Evolutionary conservation across 2,329 filamentous ascomycete species (phyloP), one percentile per base, ranked within the genome.

Genomic region (Trichoderma sp.): DNA sequence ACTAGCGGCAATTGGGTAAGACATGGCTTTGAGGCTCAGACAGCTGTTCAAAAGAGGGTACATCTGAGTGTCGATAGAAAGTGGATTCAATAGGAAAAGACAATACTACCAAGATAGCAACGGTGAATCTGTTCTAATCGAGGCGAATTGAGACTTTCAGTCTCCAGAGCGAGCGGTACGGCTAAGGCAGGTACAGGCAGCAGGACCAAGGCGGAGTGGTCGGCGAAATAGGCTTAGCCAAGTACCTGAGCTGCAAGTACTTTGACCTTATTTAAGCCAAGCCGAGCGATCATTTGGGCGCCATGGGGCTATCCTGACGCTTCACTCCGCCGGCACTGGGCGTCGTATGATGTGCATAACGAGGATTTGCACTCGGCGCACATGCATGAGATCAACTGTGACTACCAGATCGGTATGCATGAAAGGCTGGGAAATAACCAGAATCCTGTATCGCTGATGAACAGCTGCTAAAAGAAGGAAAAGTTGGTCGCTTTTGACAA

Each of bases 11-110:
- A 33, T 24, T 6, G 37, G 16, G 31, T 52, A 33, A 57, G 66
- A 68, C 33, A 21, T 27, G n/a, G 49, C 61, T 40, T 53, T 58
- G 55, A 35, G 47, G 55, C 61, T 53, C 40, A 33, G 52, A 68
- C 49, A 56, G 66, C n/a, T 11, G 29, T 19, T 56, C 64, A 67
- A 59, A 37, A 33, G 40, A 59, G 10, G 19, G 27, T 11, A 11
- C 8, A 49, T 35, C 13, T n/a, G 52, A 27, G 19, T 35, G 24
- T 13, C 19, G 29, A 19, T 1, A 35, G n/a, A 59, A 5, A 29
- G 61, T 27, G 52, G 49, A 19, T 19, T 35, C 27, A 62, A 21
- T 4, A 5, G 19, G 19, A 19, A n/a, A 49, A 24, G n/a, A 49
- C n/a, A 49, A 49, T 27, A 27, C 27, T 27, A 35, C 2, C 4